Percentiles rank a stretch among this genome's conserved stretches.
These are phyloP conservation scores for Rhizopus arrhizus DNA, from an alignment of 371 early-diverging fungal genomes.

Conservation along the genomic window DNA sequence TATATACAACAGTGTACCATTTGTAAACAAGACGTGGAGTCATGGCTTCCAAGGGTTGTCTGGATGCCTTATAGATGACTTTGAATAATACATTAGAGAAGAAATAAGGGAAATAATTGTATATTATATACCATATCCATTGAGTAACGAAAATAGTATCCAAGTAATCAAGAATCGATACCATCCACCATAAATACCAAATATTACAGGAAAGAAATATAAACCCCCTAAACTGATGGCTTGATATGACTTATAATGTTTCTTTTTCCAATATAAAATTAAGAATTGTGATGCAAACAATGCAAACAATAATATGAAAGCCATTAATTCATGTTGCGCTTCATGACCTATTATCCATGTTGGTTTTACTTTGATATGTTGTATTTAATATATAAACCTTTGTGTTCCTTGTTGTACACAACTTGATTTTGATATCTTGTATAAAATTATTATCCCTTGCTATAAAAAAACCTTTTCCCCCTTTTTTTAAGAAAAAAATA, in stretches of 20 bases:
- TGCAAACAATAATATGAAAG: slow-evolving; percentile 71
- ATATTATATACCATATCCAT: slow-evolving; percentile 38
- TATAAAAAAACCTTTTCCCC: neutral
- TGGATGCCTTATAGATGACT: slow-evolving; percentile 61
- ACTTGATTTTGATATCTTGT: slow-evolving; percentile 40
- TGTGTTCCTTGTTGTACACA: slow-evolving; percentile 42
- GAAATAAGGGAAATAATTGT: neutral
- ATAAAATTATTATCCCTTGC: no score
- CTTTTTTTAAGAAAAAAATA: slow-evolving; percentile 14
- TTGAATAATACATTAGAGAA: slow-evolving; percentile 2
- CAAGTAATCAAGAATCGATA: slow-evolving; percentile 49
- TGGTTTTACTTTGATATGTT: neutral
- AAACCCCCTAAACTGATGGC: slow-evolving; percentile 72
- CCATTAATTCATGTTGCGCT: slow-evolving; percentile 74
- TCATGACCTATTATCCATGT: slow-evolving; percentile 58
- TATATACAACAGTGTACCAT: slow-evolving; percentile 68
- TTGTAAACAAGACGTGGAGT: slow-evolving; percentile 73
- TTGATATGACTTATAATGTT: slow-evolving; percentile 77
- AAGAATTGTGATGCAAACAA: slow-evolving; percentile 75
- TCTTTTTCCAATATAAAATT: slow-evolving; percentile 79
- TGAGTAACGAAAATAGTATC: slow-evolving; percentile 45
- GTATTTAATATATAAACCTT: slow-evolving; percentile 28
- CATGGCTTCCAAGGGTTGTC: slow-evolving; percentile 68
- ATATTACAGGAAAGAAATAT: slow-evolving; percentile 66
- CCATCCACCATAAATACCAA: slow-evolving; percentile 58